Evolutionary conservation across 345 rosid genomes (phyloP).

Genomic region (Syzygium oleosum): DNA sequence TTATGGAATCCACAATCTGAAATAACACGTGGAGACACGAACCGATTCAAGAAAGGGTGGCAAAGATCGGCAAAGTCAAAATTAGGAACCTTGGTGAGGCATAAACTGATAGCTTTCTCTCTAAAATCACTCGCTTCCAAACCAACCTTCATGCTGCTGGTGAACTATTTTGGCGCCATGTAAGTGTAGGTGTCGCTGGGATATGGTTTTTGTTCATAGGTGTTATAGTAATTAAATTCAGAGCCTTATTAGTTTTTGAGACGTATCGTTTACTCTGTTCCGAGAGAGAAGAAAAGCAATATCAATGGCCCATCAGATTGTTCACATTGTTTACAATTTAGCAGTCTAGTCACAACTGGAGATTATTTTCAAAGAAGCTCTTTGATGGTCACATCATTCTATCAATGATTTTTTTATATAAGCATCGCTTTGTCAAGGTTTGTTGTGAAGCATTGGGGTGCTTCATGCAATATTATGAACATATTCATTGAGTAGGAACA

Average conservation of each 20-base stretch:
- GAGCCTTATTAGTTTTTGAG: neutral
- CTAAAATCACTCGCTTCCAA: no score
- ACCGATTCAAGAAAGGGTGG: no score
- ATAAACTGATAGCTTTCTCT: no score
- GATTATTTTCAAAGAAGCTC: neutral
- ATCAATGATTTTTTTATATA: neutral
- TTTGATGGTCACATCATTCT: neutral
- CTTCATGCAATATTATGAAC: neutral
- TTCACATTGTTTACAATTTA: neutral
- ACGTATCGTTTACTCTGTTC: neutral
- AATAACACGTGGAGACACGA: no score
- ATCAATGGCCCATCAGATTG: neutral
- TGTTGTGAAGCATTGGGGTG: neutral
- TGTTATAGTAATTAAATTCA: neutral
- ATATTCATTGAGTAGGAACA: neutral
- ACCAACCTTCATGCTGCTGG: no score
- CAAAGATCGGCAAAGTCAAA: no score
- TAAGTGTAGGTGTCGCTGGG: neutral
- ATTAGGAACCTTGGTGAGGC: no score
- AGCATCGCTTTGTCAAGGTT: neutral
- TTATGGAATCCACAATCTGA: no score
- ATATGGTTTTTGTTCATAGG: neutral
- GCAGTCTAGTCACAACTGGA: neutral
- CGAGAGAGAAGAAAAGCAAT: neutral
- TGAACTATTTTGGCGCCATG: neutral